These are phyloP conservation scores for Pachysandra terminalis DNA, from an alignment of 164 flowering plant genomes.

Conservation along the genomic window DNA sequence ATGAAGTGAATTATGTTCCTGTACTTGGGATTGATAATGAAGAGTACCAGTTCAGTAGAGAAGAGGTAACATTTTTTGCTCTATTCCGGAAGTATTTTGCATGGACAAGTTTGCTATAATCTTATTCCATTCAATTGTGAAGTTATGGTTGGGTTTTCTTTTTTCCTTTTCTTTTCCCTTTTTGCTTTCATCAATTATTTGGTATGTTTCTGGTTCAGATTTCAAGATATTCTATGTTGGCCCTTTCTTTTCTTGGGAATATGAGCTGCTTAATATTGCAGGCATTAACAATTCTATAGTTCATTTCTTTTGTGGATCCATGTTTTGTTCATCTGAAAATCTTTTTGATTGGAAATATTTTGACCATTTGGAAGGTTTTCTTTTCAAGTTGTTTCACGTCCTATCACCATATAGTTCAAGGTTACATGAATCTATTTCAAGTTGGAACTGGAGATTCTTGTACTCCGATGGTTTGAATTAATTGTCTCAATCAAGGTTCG, in stretches of 20 bases:
- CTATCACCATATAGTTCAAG: too few species aligned
- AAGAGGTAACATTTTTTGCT: slow-evolving; percentile 37
- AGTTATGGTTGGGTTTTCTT: not conserved
- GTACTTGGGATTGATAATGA: slow-evolving; percentile 32
- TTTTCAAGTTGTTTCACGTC: too few species aligned
- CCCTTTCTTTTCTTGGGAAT: slow-evolving; percentile 2
- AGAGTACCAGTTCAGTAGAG: slow-evolving; percentile 45
- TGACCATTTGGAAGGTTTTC: too few species aligned
- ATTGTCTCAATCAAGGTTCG: too few species aligned
- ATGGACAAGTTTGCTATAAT: not conserved
- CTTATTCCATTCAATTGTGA: not conserved
- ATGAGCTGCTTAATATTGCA: not conserved
- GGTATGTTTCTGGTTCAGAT: too few species aligned
- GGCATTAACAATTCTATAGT: not conserved
- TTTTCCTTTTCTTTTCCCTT: not conserved
- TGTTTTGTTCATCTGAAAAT: not conserved
- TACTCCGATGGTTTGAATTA: too few species aligned
- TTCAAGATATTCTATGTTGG: not conserved
- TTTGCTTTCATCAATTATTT: not conserved
- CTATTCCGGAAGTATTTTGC: not conserved
- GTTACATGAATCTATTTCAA: too few species aligned
- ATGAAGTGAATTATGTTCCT: slow-evolving; percentile 31
- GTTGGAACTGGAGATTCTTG: too few species aligned
- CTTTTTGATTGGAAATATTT: too few species aligned
- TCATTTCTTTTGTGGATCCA: not conserved